Conservation (phyloP, 2,329 filamentous ascomycete species). For the Parascedosporium putredinis region DNA sequence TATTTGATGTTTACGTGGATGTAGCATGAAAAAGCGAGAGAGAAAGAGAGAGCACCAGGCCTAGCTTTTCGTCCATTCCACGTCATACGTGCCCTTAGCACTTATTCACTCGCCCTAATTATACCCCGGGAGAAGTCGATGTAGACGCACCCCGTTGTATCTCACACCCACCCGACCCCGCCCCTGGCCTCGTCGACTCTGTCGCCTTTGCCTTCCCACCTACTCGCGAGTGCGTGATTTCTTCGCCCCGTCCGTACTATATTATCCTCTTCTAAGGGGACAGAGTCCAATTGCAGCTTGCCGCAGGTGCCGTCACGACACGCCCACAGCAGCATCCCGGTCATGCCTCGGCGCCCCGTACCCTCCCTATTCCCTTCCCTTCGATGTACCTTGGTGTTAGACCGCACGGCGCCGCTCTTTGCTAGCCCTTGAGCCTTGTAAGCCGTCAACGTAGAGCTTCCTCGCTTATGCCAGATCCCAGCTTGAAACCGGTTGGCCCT, state of each 20-base stretch:
- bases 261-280: background rate
- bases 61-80: too few relatives aligned
- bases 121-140: background rate
- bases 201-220: too few relatives aligned
- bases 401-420: background rate
- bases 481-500: background rate
- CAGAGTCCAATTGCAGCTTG: constrained; percentile 1
- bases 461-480: background rate
- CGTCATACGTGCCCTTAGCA: background rate
- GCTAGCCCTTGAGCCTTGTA: background rate
- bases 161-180: background rate
- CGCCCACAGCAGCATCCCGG: background rate
- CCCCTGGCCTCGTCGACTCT: background rate
- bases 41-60: too few relatives aligned
- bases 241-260: background rate
- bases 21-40: too few relatives aligned
- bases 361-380: background rate
- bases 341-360: background rate
- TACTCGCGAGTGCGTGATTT: constrained; percentile 2
- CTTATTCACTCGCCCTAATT: background rate
- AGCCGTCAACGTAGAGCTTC: background rate
- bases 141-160: background rate
- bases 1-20: too few relatives aligned
- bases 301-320: constrained; percentile 4
- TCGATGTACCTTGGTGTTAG: background rate